These are phyloP conservation scores for Pythium aquatile DNA, from an alignment of 352 stramenopile species.

Conservation along the genomic window DNA sequence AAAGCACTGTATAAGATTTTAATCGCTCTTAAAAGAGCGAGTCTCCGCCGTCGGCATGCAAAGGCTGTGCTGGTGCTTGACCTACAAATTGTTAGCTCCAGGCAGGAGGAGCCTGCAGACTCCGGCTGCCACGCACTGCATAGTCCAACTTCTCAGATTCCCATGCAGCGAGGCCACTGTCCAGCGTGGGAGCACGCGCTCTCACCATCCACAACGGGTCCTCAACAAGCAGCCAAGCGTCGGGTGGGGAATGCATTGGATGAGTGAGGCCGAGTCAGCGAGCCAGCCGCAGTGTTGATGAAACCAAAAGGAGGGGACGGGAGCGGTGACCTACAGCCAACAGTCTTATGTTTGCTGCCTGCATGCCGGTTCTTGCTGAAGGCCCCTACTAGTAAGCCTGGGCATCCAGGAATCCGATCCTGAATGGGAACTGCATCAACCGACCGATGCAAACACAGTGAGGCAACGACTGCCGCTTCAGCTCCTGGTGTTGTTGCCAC, in stretches of 20 bases:
- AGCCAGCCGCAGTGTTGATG: not conserved
- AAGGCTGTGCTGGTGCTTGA: not conserved
- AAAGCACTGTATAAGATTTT: no score
- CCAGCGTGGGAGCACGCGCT: not conserved
- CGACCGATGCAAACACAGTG: no score
- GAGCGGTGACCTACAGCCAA: no score
- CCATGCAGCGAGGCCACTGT: not conserved
- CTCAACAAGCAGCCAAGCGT: no score
- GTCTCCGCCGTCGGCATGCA: not conserved
- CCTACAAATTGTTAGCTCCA: not conserved
- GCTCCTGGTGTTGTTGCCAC: not conserved
- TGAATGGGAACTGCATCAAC: no score
- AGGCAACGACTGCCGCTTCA: not conserved
- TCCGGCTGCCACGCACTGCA: not conserved
- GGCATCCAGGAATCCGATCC: no score
- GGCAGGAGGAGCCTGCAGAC: no score
- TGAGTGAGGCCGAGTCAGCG: not conserved
- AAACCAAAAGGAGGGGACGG: not conserved
- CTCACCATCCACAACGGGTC: not conserved
- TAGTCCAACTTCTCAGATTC: not conserved
- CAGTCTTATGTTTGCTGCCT: no score
- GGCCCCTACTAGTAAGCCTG: no score
- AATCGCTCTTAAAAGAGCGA: no score
- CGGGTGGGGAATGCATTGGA: not conserved
- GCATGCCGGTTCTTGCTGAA: no score